Conservation (phyloP, 345 rosid genomes). For the Raphanus sativus region DNA sequence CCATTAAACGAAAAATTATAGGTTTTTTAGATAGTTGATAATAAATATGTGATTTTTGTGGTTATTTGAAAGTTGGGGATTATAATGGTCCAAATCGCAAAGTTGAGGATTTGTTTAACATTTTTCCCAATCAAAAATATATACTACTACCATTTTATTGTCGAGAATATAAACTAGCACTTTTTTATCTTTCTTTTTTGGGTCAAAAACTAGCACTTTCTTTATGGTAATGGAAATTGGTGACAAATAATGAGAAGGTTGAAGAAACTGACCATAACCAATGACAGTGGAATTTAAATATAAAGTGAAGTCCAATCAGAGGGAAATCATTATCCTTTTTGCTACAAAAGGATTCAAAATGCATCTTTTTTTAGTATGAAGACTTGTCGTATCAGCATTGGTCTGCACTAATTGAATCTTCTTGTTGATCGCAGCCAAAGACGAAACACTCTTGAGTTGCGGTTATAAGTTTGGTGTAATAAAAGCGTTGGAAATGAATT, state of each 20-base stretch:
- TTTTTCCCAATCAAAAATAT: background rate
- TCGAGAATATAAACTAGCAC: background rate
- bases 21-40: too few species aligned
- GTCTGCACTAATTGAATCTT: slow-evolving; percentile 10
- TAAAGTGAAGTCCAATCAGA: slow-evolving; percentile 35
- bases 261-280: slow-evolving; percentile 29
- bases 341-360: slow-evolving; percentile 20
- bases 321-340: slow-evolving; percentile 31
- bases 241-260: slow-evolving; percentile 14
- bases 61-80: too few species aligned
- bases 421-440: slow-evolving; percentile 12
- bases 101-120: too few species aligned
- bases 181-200: background rate
- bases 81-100: too few species aligned
- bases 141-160: background rate
- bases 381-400: slow-evolving; percentile 24
- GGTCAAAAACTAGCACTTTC: background rate
- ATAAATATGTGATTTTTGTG: too few species aligned
- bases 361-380: slow-evolving; percentile 24
- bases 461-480: background rate
- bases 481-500: background rate
- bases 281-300: slow-evolving; percentile 25
- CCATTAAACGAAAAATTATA: too few species aligned
- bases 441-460: background rate
- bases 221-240: background rate